These are phyloP conservation scores for Nannizziopsis arthrosporioides DNA, from an alignment of 2,329 filamentous ascomycete genomes.

Conservation along the genomic window DNA sequence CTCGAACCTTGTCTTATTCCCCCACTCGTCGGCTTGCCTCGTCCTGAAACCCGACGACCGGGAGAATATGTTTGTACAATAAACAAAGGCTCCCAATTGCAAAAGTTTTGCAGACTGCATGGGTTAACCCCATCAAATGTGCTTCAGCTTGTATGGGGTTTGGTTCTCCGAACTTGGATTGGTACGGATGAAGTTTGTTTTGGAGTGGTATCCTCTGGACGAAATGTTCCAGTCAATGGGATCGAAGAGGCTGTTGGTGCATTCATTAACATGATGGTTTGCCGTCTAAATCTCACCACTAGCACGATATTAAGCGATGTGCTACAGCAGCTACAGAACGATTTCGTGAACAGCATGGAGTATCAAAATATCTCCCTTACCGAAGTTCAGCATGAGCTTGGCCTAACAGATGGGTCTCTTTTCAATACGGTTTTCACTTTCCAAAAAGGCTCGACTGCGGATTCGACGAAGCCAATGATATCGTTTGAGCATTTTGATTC, in stretches of 20 bases:
- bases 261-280: constrained; percentile 47
- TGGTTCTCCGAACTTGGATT: constrained; percentile 27
- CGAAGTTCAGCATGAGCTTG: constrained; percentile 36
- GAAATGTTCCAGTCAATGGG: constrained; percentile 28
- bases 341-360: constrained; percentile 37
- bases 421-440: constrained; percentile 36
- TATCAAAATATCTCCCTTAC: constrained; percentile 42
- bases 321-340: constrained; percentile 35
- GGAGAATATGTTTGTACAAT: constrained; percentile 12
- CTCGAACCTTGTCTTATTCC: constrained; percentile 25
- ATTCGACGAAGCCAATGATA: constrained; percentile 18
- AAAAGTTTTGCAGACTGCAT: constrained; percentile 13
- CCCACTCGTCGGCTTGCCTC: constrained; percentile 8
- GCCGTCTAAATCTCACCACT: constrained; percentile 32
- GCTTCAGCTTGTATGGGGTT: constrained; percentile 45
- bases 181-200: constrained; percentile 31
- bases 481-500: constrained; percentile 12
- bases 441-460: constrained; percentile 25
- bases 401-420: constrained; percentile 25
- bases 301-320: constrained; percentile 29
- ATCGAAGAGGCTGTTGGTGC: constrained; percentile 31
- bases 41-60: constrained; percentile 1
- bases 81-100: constrained; percentile 10
- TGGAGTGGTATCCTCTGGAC: constrained; percentile 32
- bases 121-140: constrained; percentile 34